Percentiles rank a stretch among this genome's conserved stretches.
These are phyloP conservation scores for Zasmidium cellare DNA, from an alignment of 2,329 filamentous ascomycete genomes.

Conservation along the genomic window DNA sequence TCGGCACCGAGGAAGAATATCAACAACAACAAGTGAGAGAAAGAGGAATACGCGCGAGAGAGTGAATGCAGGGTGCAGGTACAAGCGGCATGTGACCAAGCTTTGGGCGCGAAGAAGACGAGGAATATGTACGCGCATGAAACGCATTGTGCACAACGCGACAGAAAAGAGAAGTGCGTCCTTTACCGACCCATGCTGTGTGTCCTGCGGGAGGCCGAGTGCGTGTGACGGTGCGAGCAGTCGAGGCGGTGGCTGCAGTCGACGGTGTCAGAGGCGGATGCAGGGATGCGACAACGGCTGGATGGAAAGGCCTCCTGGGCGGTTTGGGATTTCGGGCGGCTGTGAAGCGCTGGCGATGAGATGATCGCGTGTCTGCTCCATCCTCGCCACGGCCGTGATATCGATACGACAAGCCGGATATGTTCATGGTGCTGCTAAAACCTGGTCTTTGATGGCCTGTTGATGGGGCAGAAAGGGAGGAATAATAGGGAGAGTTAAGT, in stretches of 20 bases:
- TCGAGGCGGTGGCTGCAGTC: slow-evolving; percentile 4
- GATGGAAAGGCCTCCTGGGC: slow-evolving; percentile 3
- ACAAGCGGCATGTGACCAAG: slow-evolving; percentile 1
- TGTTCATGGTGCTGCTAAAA: too few relatives aligned
- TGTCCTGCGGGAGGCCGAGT: too few relatives aligned
- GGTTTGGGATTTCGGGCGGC: slow-evolving; percentile 4
- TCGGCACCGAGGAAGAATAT: neutral
- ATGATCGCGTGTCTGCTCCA: too few relatives aligned
- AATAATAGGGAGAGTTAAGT: neutral
- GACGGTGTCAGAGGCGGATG: slow-evolving; percentile 1
- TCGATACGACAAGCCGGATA: neutral
- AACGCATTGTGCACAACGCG: too few relatives aligned
- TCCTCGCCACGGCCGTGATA: neutral
- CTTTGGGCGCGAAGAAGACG: neutral
- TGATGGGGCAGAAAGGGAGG: neutral
- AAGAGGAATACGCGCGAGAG: neutral
- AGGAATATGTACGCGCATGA: neutral
- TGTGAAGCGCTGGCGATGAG: neutral
- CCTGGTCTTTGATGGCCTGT: neutral
- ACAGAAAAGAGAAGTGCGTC: neutral
- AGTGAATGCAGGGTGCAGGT: neutral
- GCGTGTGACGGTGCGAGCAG: too few relatives aligned
- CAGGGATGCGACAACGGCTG: slow-evolving; percentile 10
- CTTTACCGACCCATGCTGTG: too few relatives aligned
- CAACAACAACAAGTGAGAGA: neutral